Evolutionary conservation across 1,284 basidiomycete genomes (phyloP), one percentile per base, ranked within the genome.

Genomic region (Pascua guehoae): DNA sequence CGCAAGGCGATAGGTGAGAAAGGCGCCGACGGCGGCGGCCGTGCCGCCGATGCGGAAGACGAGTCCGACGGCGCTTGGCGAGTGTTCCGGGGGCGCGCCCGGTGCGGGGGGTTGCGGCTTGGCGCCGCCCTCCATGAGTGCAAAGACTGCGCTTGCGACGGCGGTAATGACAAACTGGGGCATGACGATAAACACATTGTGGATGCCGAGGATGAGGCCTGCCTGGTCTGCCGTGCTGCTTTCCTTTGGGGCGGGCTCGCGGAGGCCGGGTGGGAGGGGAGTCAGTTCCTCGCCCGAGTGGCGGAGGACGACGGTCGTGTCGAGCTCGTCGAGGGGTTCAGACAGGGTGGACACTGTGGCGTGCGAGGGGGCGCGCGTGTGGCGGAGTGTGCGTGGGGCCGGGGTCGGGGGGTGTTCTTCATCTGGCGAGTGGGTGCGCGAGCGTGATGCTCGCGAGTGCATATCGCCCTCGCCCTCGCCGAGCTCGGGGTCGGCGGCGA

Each of bases 181-280:
- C 15, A 82, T 57, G 53, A 95, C 92, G 63, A 95, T 81, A 71
- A 89, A 93, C 53, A 95, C 83, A 67, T 94, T 96, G 74, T 94
- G 91, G 55, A 94, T 93, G 41, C 91, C 91, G 53, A 95, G 79
- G 56, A 95, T 92, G 38, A 91, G 86, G n/a, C 92, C 92, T 0
- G 91, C 89, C 73, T 91, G 91, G 24, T 85, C 82, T 50, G 86
- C 87, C 50, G 89, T 79, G 18, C 81, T 57, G 7, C 56, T 45
- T 4, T 24, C 41, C 14, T 58, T 18, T 58, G 43, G 17, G 16
- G 18, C 12, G 53, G 12, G 12, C 15, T 43, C 5, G 47, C 37
- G 32, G 41, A 41, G 18, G 16, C 15, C 14, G 32, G 40, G 48
- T 15, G 41, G 15, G 17, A 37, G 15, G 37, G 18, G 50, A 42